Base-by-base conservation (phyloP, 768 basidiomycete species). In the Cubamyces lactineus region DNA sequence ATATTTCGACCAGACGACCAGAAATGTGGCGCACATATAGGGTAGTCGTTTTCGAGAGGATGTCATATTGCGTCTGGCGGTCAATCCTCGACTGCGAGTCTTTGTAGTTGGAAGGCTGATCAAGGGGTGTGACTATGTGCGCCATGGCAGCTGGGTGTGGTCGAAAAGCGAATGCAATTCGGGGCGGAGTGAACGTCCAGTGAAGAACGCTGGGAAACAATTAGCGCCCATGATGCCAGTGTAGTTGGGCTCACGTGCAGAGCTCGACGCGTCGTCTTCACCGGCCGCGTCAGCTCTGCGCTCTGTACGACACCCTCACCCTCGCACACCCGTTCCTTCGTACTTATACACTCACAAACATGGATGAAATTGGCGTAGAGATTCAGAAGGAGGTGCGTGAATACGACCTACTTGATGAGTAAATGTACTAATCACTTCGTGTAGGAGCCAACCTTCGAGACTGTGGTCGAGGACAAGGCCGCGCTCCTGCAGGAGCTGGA, bases 81-180 rank as follows among this genome's bases (percentile, higher is more conserved):
- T 97, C 90, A 54, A 94, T 77, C 57, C 89, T 85, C 41, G 82
- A 80, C 76, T 96, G 91, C 15, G 92, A 96, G 76, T 99, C 96
- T 74, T 95, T 94, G 78, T 99, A 99, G 74, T 94, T 94, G 5
- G 95, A 97, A 48, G 95, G 96, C 74, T 94, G 91, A 78, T 98
- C 96, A 67, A 98, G 82, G 38, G 89, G 76, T 28, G 82, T 71
- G 49, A 96, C 88, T 68, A 96, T 88, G 80, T 96, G 89, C 45
- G 95, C 86, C 94, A 93, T 92, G 50, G 53, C 39, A 39, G 53
- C 24, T 4, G n/a, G 42, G 3, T 30, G 24, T 26, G 19, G 54
- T 41, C 21, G 48, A 46, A 57, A 55, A 55, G 58, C 41, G 46
- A 40, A 53, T 59, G 53, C 24, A 55, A 61, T 64, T 63, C 46